Percentiles rank a stretch among this genome's conserved stretches.
phyloP scores from a whole-genome alignment of 306 rosid species.

The Casuarina cunninghamiana region DNA sequence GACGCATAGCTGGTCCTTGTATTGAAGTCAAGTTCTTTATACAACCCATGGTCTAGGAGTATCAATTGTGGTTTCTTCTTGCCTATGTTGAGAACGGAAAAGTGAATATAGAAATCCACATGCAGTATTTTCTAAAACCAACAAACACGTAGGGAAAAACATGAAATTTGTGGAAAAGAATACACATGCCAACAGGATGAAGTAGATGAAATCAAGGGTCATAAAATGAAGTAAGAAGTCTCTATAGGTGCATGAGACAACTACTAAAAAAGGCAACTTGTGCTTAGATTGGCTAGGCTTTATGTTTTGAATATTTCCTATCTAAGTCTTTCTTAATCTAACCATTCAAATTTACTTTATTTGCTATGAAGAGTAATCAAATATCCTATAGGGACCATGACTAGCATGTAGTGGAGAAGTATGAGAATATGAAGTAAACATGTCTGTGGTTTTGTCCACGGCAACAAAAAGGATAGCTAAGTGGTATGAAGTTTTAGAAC shows the following conservation, averaged over 20 bases:
- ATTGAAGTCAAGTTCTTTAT: conserved; percentile 79
- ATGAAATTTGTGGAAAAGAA: neutral
- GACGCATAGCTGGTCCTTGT: conserved; percentile 85
- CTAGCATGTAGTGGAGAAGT: neutral
- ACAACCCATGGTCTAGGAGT: conserved; percentile 92
- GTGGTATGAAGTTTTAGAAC: neutral
- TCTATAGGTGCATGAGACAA: neutral
- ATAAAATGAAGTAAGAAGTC: neutral
- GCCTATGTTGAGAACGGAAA: conserved; percentile 49
- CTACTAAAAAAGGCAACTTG: neutral
- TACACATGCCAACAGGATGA: neutral
- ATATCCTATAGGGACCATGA: neutral
- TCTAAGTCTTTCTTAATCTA: neutral
- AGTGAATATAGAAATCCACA: neutral
- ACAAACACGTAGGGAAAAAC: neutral
- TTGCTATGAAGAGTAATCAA: neutral
- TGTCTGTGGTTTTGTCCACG: neutral
- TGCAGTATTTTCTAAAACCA: conserved; percentile 1
- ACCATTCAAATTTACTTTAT: neutral
- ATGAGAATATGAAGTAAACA: neutral
- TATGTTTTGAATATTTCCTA: neutral
- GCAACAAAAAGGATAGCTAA: neutral
- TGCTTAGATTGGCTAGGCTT: neutral
- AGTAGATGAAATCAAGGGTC: neutral
- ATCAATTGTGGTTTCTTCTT: conserved; percentile 88